Percentiles rank a stretch among this genome's conserved stretches.
Conservation (phyloP, 2,329 filamentous ascomycete genomes). For the Scopulariopsis brevicaulis region DNA sequence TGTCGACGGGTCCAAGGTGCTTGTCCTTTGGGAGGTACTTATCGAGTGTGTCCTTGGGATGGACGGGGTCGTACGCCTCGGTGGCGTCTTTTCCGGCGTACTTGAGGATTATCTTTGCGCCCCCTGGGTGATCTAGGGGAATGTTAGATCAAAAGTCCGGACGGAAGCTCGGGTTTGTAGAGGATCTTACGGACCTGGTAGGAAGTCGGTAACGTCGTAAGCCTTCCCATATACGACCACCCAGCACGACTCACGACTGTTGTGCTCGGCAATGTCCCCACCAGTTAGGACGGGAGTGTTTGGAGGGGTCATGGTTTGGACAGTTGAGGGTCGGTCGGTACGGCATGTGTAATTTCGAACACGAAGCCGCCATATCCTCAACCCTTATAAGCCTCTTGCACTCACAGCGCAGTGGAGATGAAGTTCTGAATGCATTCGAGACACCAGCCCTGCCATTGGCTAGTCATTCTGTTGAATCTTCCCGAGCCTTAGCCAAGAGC, state of each 20-base stretch:
- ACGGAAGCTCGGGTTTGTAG: neutral
- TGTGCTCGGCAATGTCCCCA: conserved; percentile 55
- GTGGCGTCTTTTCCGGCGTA: conserved; percentile 94
- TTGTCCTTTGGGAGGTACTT: conserved; percentile 76
- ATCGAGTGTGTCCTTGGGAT: conserved; percentile 76
- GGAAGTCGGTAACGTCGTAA: conserved; percentile 82
- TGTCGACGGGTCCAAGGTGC: conserved; percentile 82
- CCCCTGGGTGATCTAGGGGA: conserved; percentile 67
- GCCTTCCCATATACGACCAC: conserved; percentile 79
- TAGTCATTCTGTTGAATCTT: too few relatives aligned
- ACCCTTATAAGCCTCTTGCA: too few relatives aligned
- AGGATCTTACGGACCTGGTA: conserved; percentile 46
- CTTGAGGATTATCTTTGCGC: conserved; percentile 87
- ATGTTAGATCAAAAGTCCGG: neutral
- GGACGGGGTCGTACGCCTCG: conserved; percentile 81
- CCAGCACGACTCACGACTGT: conserved; percentile 77
- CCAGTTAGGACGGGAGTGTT: too few relatives aligned
- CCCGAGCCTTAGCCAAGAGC: too few relatives aligned
- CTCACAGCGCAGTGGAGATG: too few relatives aligned
- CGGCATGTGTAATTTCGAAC: too few relatives aligned
- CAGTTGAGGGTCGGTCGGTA: too few relatives aligned
- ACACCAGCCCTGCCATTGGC: too few relatives aligned
- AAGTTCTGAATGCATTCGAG: too few relatives aligned
- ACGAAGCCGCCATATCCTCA: too few relatives aligned
- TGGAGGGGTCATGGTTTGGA: too few relatives aligned